Evolutionary conservation across 2,329 filamentous ascomycete species (phyloP).

Genomic region (Mariannaea elegans): DNA sequence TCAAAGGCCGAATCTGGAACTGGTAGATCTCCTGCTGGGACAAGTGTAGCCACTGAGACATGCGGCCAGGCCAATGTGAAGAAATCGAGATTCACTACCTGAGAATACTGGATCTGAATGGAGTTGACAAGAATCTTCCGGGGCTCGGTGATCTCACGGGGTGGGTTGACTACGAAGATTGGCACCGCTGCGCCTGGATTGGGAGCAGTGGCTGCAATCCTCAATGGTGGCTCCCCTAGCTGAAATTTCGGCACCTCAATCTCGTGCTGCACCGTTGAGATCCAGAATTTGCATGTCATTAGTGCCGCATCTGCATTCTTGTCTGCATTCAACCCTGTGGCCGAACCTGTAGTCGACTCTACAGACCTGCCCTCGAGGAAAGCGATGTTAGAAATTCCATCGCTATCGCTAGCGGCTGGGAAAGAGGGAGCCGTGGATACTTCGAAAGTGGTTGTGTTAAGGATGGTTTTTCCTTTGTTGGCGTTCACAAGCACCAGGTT

Average conservation of each 20-base stretch:
- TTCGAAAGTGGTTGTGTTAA: slow-evolving; percentile 40
- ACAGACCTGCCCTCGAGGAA: slow-evolving; percentile 18
- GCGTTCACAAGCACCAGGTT: slow-evolving; percentile 41
- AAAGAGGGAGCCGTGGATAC: slow-evolving; percentile 36
- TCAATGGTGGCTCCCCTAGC: slow-evolving; percentile 5
- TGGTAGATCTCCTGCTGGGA: too few species aligned
- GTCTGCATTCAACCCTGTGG: slow-evolving; percentile 27
- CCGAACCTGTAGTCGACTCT: slow-evolving; percentile 14
- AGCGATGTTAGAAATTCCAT: slow-evolving; percentile 40
- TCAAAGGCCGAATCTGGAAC: too few species aligned
- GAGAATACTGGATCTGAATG: slow-evolving; percentile 49
- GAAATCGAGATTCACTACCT: slow-evolving; percentile 31
- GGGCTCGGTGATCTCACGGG: slow-evolving; percentile 1
- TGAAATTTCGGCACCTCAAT: too few species aligned
- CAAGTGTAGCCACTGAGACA: slow-evolving; percentile 30
- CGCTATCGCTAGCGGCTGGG: slow-evolving; percentile 33
- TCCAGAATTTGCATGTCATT: slow-evolving; percentile 31
- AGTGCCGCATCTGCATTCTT: slow-evolving; percentile 26
- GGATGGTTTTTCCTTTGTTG: slow-evolving; percentile 43
- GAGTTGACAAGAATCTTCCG: slow-evolving; percentile 27
- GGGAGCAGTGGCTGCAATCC: not conserved
- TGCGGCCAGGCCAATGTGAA: slow-evolving; percentile 25
- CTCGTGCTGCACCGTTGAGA: slow-evolving; percentile 27
- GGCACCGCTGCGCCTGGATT: slow-evolving; percentile 22
- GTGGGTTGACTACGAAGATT: slow-evolving; percentile 24